Evolutionary conservation across 2,329 filamentous ascomycete species (phyloP).

Genomic region (Paramyrothecium roridum): DNA sequence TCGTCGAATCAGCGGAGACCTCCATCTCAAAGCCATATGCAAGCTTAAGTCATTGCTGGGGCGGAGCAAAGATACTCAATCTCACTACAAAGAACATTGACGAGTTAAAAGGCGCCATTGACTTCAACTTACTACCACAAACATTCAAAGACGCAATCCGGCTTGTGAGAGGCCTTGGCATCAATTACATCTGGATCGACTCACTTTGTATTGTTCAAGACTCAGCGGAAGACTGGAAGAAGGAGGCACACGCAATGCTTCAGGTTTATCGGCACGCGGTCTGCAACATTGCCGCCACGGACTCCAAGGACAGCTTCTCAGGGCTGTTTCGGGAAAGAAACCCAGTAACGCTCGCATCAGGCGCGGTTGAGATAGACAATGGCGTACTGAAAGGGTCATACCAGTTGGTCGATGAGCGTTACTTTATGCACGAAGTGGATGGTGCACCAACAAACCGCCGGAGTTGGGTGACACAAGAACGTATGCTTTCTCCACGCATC

Average conservation of each 20-base stretch:
- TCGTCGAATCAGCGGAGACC: too few species aligned
- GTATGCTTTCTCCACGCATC: constrained; percentile 7
- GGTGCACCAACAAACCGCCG: too few species aligned
- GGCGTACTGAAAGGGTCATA: background rate
- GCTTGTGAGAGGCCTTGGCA: background rate
- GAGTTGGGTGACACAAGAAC: constrained; percentile 10
- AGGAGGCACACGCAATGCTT: constrained; percentile 7
- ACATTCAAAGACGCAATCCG: background rate
- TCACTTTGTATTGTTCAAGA: constrained; percentile 12
- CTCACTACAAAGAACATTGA: background rate
- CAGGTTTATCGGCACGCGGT: constrained; percentile 6
- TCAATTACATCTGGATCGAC: constrained; percentile 1
- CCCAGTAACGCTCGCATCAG: background rate
- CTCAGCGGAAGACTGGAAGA: constrained; percentile 7
- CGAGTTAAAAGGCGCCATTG: background rate
- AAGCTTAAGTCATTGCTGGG: background rate
- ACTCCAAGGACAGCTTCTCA: background rate
- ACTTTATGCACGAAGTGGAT: constrained; percentile 2
- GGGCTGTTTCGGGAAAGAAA: background rate
- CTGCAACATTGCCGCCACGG: constrained; percentile 3
- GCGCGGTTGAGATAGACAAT: background rate
- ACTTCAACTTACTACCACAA: background rate
- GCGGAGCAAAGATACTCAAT: background rate
- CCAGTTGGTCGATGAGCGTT: constrained; percentile 4
- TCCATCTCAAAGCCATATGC: background rate